phyloP scores from a whole-genome alignment of 306 rosid genomes.

The Luffa acutangula region DNA sequence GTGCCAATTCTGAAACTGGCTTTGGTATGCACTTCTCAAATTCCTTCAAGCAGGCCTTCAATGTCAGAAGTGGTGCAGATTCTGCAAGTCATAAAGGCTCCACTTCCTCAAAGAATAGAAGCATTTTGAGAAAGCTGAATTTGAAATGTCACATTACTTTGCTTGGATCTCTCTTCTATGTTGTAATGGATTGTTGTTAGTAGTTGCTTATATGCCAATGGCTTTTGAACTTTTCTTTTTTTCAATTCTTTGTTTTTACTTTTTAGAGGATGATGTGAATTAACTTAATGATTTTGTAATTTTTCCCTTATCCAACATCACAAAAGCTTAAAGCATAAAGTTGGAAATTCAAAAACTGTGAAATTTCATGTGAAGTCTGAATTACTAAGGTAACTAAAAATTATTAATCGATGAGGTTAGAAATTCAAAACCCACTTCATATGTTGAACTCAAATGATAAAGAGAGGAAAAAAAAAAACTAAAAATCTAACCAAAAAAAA shows the following conservation, averaged over 20 bases:
- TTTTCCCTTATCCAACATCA: not conserved
- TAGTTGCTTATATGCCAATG: not conserved
- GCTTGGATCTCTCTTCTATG: not conserved
- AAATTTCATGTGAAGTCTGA: not conserved
- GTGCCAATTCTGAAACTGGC: conserved; percentile 57
- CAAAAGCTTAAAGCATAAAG: not conserved
- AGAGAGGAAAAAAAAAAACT: no score
- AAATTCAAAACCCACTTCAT: no score
- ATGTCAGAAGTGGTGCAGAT: conserved; percentile 72
- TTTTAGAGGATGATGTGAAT: not conserved
- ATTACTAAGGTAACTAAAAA: not conserved
- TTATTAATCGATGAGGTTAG: no score
- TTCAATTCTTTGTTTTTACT: not conserved
- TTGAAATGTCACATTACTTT: not conserved
- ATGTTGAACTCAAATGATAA: no score
- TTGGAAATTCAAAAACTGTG: not conserved
- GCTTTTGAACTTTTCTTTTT: not conserved
- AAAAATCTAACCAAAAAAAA: not conserved
- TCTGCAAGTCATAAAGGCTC: conserved; percentile 49
- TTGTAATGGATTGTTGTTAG: not conserved
- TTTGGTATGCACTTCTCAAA: conserved; percentile 57
- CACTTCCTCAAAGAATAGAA: conserved; percentile 53
- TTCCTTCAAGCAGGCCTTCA: conserved; percentile 63
- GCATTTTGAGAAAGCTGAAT: not conserved
- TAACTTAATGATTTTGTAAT: not conserved